Evolutionary conservation across 306 rosid genomes (phyloP).

Genomic region (Prinsepia uniflora): DNA sequence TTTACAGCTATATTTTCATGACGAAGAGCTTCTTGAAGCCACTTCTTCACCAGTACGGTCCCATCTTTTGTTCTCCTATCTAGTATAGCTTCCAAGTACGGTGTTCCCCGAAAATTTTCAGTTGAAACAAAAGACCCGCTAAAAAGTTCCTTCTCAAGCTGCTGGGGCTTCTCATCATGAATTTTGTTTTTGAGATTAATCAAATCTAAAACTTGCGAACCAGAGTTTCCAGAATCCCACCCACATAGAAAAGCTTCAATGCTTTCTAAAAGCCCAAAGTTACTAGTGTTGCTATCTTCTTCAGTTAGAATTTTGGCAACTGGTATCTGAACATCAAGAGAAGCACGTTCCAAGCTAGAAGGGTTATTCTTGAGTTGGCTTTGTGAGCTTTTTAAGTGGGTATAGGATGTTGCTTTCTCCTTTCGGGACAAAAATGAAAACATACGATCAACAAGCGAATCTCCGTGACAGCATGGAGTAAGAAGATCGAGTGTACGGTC

Average conservation of each 20-base stretch:
- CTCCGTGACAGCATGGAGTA: slow-evolving; percentile 92
- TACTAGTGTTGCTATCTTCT: slow-evolving; percentile 47
- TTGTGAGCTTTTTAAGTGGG: slow-evolving; percentile 53
- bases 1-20: slow-evolving; percentile 51
- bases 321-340: slow-evolving; percentile 84
- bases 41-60: slow-evolving; percentile 69
- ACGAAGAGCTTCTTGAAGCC: slow-evolving; percentile 83
- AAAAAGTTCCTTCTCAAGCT: slow-evolving; percentile 42
- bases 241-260: slow-evolving; percentile 73
- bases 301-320: slow-evolving; percentile 52
- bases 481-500: slow-evolving; percentile 97
- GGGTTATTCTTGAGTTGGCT: slow-evolving; percentile 47
- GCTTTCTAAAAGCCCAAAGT: slow-evolving; percentile 51
- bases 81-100: slow-evolving; percentile 75
- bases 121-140: slow-evolving; percentile 66
- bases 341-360: slow-evolving; percentile 51
- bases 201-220: slow-evolving; percentile 51
- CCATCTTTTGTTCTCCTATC: slow-evolving; percentile 89
- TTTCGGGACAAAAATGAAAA: slow-evolving; percentile 70
- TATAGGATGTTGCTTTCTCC: slow-evolving; percentile 39
- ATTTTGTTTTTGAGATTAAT: slow-evolving; percentile 49
- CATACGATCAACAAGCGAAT: slow-evolving; percentile 79
- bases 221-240: slow-evolving; percentile 60
- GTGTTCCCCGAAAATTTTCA: slow-evolving; percentile 72
- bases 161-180: slow-evolving; percentile 33